Evolutionary conservation across 371 early-diverging fungal species (phyloP).

Genomic region (Mucor racemosus): DNA sequence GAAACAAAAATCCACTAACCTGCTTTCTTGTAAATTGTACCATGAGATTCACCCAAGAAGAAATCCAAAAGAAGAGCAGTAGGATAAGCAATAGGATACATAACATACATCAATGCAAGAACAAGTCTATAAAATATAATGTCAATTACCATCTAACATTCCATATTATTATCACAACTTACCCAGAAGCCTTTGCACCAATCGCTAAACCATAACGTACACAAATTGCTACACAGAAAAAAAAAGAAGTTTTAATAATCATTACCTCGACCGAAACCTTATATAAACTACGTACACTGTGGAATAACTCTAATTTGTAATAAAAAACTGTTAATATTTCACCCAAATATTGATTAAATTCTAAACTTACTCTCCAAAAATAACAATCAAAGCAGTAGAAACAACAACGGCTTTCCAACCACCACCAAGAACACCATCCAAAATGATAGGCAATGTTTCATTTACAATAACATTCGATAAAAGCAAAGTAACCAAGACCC

Average conservation of each 20-base stretch:
- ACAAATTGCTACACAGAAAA: constrained; percentile 53
- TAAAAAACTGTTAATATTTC: background rate
- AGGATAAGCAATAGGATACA: constrained; percentile 83
- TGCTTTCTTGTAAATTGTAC: constrained; percentile 79
- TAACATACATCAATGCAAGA: constrained; percentile 63
- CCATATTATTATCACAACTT: background rate
- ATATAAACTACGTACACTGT: constrained; percentile 33
- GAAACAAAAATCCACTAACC: constrained; percentile 19
- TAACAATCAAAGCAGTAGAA: constrained; percentile 86
- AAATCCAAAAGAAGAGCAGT: constrained; percentile 80
- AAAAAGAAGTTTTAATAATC: background rate
- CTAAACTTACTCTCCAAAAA: constrained; percentile 88
- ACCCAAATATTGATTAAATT: background rate
- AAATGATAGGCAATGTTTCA: constrained; percentile 93
- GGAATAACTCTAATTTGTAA: constrained; percentile 45
- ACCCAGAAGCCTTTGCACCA: constrained; percentile 75
- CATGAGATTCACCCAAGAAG: constrained; percentile 83
- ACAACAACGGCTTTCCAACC: constrained; percentile 88
- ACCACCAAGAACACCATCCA: constrained; percentile 80
- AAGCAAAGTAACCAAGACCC: constrained; percentile 89
- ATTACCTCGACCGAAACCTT: background rate
- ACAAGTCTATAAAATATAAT: constrained; percentile 47
- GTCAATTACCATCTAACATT: background rate
- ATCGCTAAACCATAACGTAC: constrained; percentile 79
- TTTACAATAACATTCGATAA: constrained; percentile 93